These are phyloP conservation scores for Ophiocordyceps unilateralis DNA, from an alignment of 2,329 filamentous ascomycete species.

Conservation along the genomic window DNA sequence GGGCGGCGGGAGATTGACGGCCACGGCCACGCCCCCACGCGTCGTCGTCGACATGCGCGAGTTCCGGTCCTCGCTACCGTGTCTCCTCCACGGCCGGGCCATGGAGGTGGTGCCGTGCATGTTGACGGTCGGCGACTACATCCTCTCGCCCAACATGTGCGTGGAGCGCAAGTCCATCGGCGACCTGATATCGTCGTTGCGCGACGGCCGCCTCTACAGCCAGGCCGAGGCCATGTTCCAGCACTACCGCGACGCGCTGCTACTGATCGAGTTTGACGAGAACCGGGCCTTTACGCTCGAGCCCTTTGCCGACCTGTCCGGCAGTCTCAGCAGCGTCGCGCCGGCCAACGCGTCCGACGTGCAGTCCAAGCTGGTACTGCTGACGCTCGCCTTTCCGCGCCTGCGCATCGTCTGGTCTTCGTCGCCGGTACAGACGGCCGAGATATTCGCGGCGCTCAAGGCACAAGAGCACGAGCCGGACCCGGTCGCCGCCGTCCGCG, in stretches of 20 bases:
- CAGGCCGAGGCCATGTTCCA: conserved; percentile 90
- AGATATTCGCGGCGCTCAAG: conserved; percentile 91
- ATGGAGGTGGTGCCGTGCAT: conserved; percentile 88
- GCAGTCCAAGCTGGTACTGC: conserved; percentile 78
- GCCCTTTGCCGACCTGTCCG: conserved; percentile 50
- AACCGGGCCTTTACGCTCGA: conserved; percentile 95
- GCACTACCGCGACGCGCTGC: conserved; percentile 77
- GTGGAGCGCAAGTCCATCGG: conserved; percentile 87
- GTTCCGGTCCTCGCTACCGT: conserved; percentile 83
- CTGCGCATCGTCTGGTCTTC: conserved; percentile 88
- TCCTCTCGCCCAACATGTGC: conserved; percentile 79
- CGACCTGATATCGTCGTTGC: conserved; percentile 82
- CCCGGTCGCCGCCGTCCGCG: conserved; percentile 67
- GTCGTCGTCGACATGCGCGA: conserved; percentile 94
- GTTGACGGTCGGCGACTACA: conserved; percentile 91
- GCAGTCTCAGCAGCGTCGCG: conserved; percentile 46
- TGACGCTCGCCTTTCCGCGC: conserved; percentile 80
- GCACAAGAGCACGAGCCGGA: conserved; percentile 81
- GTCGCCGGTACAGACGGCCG: conserved; percentile 86
- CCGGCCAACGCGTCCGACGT: conserved; percentile 51
- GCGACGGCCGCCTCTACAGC: conserved; percentile 77
- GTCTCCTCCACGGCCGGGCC: conserved; percentile 72
- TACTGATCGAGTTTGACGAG: conserved; percentile 94
- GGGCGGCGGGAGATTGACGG: conserved; percentile 68
- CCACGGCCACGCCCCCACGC: conserved; percentile 73